Evolutionary conservation across 441 rosid genomes (phyloP), one percentile per base, ranked within the genome.

Genomic region (Populus hybrid): DNA sequence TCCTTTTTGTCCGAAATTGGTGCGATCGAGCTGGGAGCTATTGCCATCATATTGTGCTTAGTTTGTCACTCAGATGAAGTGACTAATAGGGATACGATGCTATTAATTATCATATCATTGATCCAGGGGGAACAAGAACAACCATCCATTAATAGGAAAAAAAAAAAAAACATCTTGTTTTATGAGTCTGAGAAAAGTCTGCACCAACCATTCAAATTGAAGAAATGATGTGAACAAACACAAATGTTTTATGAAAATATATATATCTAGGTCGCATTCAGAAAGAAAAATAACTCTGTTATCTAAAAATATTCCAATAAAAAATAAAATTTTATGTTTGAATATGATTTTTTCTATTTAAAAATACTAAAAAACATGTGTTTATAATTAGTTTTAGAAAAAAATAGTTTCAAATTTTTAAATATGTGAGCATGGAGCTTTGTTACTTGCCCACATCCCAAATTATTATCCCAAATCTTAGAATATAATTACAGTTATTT

Each of bases 131-230:
- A 63, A 50, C 70, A 63, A 69, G 59, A 63, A 50, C 70, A 63
- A 69, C 76, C 83, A 67, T 54, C 76, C 76, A 77, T 71, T 46
- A 54, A 69, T 65, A 70, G 10, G 30, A 28, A 35, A 71, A 34
- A 38, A 11, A 42, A 75, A 76, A 12, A 18, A 34, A 67, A 73
- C 79, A 74, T 81, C 65, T 32, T 74, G 18, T 40, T 40, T 38
- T 21, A 81, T 68, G 84, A 78, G 86, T 83, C 72, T 40, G 40
- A 59, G 64, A 74, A 79, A 85, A 81, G 88, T 73, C 66, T 85
- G 83, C 83, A 73, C 63, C 35, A 6, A 34, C 35, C 35, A 6
- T 34, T 1, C 6, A 34, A 6, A 34, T 76, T 24, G 67, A 68
- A 81, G 84, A 75, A 72, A 69, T 75, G 66, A 34, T 67, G 40